phyloP scores from a whole-genome alignment of 371 early-diverging fungal species.

The Phascolomyces articulosus region DNA sequence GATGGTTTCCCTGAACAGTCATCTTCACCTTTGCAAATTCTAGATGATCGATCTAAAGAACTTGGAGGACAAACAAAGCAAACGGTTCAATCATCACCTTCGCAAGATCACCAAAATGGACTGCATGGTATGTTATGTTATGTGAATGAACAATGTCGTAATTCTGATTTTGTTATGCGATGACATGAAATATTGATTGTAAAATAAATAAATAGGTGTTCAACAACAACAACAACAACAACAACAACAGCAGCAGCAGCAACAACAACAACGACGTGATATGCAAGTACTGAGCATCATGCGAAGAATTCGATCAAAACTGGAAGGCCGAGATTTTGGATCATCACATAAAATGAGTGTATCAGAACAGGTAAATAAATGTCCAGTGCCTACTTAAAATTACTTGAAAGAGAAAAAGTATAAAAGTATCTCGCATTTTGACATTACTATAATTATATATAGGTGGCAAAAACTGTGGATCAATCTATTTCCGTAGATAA shows the following conservation, averaged over 20 bases:
- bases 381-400: too few relatives aligned
- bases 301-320: slow-evolving; percentile 64
- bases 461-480: slow-evolving; percentile 56
- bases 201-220: not conserved
- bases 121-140: not conserved
- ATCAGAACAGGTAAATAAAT: slow-evolving; percentile 62
- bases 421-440: too few relatives aligned
- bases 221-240: slow-evolving; percentile 3
- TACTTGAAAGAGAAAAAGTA: too few relatives aligned
- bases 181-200: too few relatives aligned
- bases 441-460: too few relatives aligned
- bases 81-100: not conserved
- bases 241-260: slow-evolving; percentile 7
- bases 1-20: not conserved
- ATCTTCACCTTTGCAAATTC: not conserved
- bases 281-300: slow-evolving; percentile 65
- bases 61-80: not conserved
- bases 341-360: slow-evolving; percentile 55
- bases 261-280: slow-evolving; percentile 28
- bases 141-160: too few relatives aligned
- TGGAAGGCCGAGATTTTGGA: slow-evolving; percentile 72
- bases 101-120: not conserved
- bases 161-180: too few relatives aligned
- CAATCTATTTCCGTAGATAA: slow-evolving; percentile 61
- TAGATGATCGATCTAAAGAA: not conserved